phyloP scores from a whole-genome alignment of 805 yeast genomes.

The Ogataea chonburiensis region DNA sequence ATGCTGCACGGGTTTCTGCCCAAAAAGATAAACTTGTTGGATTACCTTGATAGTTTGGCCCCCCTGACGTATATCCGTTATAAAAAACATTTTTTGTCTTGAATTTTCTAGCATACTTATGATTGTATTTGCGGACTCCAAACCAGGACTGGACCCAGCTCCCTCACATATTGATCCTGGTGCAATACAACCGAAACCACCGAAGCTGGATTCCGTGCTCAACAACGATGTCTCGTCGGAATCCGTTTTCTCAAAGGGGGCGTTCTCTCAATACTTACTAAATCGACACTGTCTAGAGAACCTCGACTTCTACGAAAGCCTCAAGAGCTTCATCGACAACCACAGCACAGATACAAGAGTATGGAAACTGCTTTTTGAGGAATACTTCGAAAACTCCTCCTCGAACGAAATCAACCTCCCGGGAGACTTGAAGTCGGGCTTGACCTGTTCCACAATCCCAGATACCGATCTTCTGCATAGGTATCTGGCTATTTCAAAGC shows the following conservation, averaged over 20 bases:
- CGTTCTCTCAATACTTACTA: conserved; percentile 30
- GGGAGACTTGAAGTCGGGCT: conserved; percentile 22
- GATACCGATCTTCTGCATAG: conserved; percentile 15
- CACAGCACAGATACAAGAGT: conserved; percentile 16
- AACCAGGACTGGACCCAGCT: too few species aligned
- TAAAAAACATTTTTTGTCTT: conserved; percentile 3
- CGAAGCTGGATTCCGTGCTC: conserved; percentile 31
- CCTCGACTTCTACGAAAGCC: conserved; percentile 33
- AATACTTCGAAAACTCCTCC: conserved; percentile 28
- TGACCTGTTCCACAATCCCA: conserved; percentile 24
- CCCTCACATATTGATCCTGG: too few species aligned
- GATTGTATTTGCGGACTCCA: conserved; percentile 5
- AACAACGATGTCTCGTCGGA: conserved; percentile 25
- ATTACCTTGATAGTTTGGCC: conserved; percentile 6
- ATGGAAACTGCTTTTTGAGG: conserved; percentile 30
- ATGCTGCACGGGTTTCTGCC: conserved; percentile 1
- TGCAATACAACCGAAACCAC: conserved; percentile 17
- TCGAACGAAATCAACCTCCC: conserved; percentile 36
- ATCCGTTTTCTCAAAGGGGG: conserved; percentile 24
- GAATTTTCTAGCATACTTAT: too few species aligned
- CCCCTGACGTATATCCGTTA: conserved; percentile 15
- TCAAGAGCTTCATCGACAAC: conserved; percentile 21
- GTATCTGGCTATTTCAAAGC: conserved; percentile 24
- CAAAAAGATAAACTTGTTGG: background rate
- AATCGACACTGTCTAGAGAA: conserved; percentile 37